Evolutionary conservation across 2,329 filamentous ascomycete genomes (phyloP).

Genomic region (Aaosphaeria pasadenensis): DNA sequence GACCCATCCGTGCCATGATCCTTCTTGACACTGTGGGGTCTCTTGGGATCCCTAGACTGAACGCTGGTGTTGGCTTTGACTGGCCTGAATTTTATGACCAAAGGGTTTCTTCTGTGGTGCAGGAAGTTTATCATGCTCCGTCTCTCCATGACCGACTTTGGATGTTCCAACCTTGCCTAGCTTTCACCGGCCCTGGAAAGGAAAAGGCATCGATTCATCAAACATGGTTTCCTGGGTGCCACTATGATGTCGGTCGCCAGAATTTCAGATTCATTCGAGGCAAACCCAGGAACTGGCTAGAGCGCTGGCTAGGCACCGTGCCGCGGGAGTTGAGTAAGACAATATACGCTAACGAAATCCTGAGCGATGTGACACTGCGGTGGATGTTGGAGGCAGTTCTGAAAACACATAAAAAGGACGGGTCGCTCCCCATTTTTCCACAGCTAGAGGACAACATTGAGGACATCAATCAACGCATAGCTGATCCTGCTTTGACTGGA

Average conservation of each 20-base stretch:
- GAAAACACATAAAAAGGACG: constrained; percentile 7
- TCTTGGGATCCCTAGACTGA: constrained; percentile 31
- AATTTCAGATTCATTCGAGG: constrained; percentile 32
- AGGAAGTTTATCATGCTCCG: constrained; percentile 31
- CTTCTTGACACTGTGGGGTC: constrained; percentile 34
- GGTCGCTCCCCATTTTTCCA: constrained; percentile 13
- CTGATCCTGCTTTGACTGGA: constrained; percentile 1
- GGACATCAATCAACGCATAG: constrained; percentile 11
- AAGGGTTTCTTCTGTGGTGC: constrained; percentile 26
- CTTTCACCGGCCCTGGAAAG: constrained; percentile 9
- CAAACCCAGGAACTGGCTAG: constrained; percentile 23
- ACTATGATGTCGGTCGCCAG: constrained; percentile 36
- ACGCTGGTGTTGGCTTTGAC: constrained; percentile 33
- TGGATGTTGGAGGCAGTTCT: constrained; percentile 27
- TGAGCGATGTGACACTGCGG: constrained; percentile 27
- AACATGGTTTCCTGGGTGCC: constrained; percentile 36
- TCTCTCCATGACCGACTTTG: constrained; percentile 34
- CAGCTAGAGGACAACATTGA: constrained; percentile 12
- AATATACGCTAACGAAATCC: constrained; percentile 31
- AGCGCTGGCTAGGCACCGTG: constrained; percentile 21
- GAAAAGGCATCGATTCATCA: constrained; percentile 19
- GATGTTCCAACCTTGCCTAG: constrained; percentile 32
- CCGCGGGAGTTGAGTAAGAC: constrained; percentile 25
- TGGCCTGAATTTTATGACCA: constrained; percentile 37
- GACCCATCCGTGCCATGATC: constrained; percentile 31